Evolutionary conservation across 1,139 yeast species (phyloP), one percentile per base, ranked within the genome.

Genomic region (Debaryomycetaceae sp.): DNA sequence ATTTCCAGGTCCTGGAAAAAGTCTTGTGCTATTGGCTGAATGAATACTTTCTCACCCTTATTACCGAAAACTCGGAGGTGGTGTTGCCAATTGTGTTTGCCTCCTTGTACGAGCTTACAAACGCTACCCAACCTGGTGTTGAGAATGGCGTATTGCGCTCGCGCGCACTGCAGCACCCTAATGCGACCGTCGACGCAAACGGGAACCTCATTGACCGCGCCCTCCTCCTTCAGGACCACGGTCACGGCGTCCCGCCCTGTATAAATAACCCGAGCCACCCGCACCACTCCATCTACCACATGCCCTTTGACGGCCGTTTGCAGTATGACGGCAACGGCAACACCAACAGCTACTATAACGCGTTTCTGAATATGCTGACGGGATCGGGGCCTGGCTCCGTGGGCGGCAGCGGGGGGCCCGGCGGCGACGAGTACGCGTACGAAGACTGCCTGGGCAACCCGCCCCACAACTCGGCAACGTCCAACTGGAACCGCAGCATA

Each of bases 1-100:
- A 90, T 60, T 92, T 90, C 63, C 98, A 92, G 62, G 96, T 90
- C 16, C 82, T 94, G 38, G 99, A 90, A 55, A 86, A 93, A 43
- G 95, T 92, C 1, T 68, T 90, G 35, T 82, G 90, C 49, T 86
- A 77, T 54, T 92, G 96, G 93, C 81, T 83, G 42, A 90, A 90
- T 53, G 98, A 90, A 49, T 87, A 83, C 58, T 87, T 90, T 51
- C 73, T 90, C 43, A 80, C 87, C 25, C 60, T 90, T 39, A 86
- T 92, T 28, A 83, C 93, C 18, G 97, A 90, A 47, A 76, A 75
- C 47, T 90, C 94, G 10, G 95, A 86, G 45, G 90, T 83, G 25
- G 87, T 90, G 31, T 62, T 90, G 42, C 98, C 98, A 15, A 86
- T 90, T 31, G 75, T 90, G 26, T 92, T 85, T 58, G 83, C 95